Percentiles rank a stretch among this genome's conserved stretches.
Conservation (phyloP, 352 stramenopile species). For the Phytophthora boehmeriae region DNA sequence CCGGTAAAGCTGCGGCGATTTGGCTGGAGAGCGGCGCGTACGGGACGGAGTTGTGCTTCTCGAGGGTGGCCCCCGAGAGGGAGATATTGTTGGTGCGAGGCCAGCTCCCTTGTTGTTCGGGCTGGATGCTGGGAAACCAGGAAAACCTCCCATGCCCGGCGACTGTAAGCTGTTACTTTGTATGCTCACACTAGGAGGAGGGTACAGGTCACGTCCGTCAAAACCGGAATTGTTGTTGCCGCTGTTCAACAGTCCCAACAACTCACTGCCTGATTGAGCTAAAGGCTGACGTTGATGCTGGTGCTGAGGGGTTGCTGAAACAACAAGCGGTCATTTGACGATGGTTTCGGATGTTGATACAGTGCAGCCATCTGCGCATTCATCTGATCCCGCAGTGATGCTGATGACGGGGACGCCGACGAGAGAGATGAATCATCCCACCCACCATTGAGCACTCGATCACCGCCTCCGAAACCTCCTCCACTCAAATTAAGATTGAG, state of each 20-base stretch:
- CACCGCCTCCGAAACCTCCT: slow-evolving; percentile 14
- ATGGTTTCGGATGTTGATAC: slow-evolving; percentile 47
- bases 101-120: slow-evolving; percentile 12
- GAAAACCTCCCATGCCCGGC: slow-evolving; percentile 12
- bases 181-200: slow-evolving; percentile 20
- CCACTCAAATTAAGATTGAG: slow-evolving; percentile 38
- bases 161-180: slow-evolving; percentile 18
- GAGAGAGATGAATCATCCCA: slow-evolving; percentile 26
- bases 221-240: slow-evolving; percentile 23
- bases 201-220: slow-evolving; percentile 15
- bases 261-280: slow-evolving; percentile 38
- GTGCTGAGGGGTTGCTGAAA: slow-evolving; percentile 29
- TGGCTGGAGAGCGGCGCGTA: slow-evolving; percentile 42
- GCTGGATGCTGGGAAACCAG: slow-evolving; percentile 23
- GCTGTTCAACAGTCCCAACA: slow-evolving; percentile 46
- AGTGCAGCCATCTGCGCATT: slow-evolving; percentile 81
- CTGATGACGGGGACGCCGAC: slow-evolving; percentile 31
- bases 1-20: slow-evolving; percentile 44
- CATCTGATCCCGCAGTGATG: slow-evolving; percentile 68
- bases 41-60: slow-evolving; percentile 38
- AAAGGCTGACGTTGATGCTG: slow-evolving; percentile 35
- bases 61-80: slow-evolving; percentile 18
- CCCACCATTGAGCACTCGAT: slow-evolving; percentile 8
- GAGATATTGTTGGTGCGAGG: slow-evolving; percentile 26
- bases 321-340: slow-evolving; percentile 18